These are phyloP conservation scores for Oehlia diaphana DNA, from an alignment of 192 early-diverging fungal genomes.

Conservation along the genomic window DNA sequence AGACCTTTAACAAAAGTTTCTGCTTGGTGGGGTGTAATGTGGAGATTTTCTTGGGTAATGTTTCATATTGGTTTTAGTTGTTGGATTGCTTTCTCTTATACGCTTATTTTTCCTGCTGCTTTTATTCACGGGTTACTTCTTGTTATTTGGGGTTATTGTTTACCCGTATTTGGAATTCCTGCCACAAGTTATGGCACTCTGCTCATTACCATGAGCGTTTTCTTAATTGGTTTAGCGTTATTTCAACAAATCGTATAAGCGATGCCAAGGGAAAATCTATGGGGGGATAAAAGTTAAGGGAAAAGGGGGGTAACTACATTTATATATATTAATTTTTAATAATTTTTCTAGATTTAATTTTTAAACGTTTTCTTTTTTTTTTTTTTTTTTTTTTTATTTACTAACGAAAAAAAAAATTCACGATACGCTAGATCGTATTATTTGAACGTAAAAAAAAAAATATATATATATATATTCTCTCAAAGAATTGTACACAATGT, in stretches of 20 bases:
- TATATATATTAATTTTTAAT: background rate
- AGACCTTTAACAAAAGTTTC: conserved; percentile 38
- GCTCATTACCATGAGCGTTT: conserved; percentile 35
- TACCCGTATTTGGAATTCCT: conserved; percentile 43
- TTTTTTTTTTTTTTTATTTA: background rate
- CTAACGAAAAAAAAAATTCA: background rate
- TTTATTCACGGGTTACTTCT: conserved; percentile 36
- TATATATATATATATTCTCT: too few species aligned
- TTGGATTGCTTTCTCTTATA: conserved; percentile 34
- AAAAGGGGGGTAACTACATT: background rate
- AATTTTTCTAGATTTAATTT: background rate
- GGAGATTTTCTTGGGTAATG: conserved; percentile 45
- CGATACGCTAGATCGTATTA: background rate
- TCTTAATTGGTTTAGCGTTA: conserved; percentile 41
- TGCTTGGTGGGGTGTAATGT: conserved; percentile 49
- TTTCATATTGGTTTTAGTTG: conserved; percentile 41
- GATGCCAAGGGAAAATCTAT: too few species aligned
- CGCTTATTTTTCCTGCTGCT: conserved; percentile 32
- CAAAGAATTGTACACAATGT: background rate
- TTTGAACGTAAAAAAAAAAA: background rate
- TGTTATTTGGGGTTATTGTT: conserved; percentile 37
- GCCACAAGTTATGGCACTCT: conserved; percentile 40
- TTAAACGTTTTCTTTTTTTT: background rate
- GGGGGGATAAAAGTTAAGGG: too few species aligned
- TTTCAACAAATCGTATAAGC: conserved; percentile 20